Conservation (phyloP, 208 protist genomes). For the Crithidia sp. region DNA sequence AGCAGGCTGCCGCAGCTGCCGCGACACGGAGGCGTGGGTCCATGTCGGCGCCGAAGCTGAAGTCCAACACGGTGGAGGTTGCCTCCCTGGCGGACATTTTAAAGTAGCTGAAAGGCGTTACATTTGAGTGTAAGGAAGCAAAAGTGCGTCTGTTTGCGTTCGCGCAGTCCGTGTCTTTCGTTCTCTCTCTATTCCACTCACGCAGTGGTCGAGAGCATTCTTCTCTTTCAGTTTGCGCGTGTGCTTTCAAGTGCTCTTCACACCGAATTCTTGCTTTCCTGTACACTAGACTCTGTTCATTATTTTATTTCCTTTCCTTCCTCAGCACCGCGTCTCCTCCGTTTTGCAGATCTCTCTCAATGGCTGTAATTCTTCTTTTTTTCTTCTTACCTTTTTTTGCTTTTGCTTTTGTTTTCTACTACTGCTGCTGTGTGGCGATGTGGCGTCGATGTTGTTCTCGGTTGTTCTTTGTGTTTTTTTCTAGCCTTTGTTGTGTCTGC, state of each 20-base stretch:
- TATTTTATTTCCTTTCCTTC: not conserved
- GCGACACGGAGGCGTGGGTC: conserved; percentile 31
- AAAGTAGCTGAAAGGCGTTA: conserved; percentile 6
- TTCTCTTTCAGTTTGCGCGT: not conserved
- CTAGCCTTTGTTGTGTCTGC: too few species aligned
- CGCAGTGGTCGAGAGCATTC: not conserved
- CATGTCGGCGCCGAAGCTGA: conserved; percentile 16
- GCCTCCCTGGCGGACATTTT: conserved; percentile 68
- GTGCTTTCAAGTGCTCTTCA: not conserved
- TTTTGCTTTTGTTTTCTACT: not conserved
- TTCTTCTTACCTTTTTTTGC: not conserved
- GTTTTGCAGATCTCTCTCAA: not conserved
- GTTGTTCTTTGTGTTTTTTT: too few species aligned
- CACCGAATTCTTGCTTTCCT: not conserved
- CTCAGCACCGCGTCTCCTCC: not conserved
- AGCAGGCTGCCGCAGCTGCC: conserved; percentile 48
- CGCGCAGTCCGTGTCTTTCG: conserved; percentile 14
- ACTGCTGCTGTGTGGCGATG: too few species aligned
- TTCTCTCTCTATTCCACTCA: not conserved
- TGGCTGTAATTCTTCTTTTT: not conserved
- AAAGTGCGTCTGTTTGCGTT: not conserved
- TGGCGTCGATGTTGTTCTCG: too few species aligned
- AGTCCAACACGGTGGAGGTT: conserved; percentile 52
- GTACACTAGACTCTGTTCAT: not conserved
- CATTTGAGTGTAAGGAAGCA: too few species aligned